Base-by-base conservation (phyloP, 352 stramenopile species). In the Pythium rishiriense region DNA sequence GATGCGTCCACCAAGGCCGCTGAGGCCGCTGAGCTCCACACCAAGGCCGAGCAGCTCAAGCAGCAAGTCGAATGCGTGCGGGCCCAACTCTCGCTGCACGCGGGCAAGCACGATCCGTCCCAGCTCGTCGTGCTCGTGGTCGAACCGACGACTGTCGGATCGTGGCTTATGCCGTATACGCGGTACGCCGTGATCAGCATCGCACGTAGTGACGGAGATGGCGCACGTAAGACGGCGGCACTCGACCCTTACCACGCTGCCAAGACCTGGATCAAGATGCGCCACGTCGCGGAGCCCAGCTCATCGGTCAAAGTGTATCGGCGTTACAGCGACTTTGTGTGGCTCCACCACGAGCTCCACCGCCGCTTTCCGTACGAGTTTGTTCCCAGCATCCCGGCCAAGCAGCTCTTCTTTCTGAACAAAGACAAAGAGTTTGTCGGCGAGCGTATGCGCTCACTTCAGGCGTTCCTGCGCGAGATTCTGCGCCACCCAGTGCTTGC, bases 281-380 rank as follows among this genome's bases (percentile, higher is more conserved):
- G 75, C n/a, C 81, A 92, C 70, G 78, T 90, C 45, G 76, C 79
- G 15, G 79, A 91, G 29, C 78, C 79, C 0, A 87, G 78, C 59
- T 85, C 83, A 2, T 93, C 79, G 2, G 85, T 94, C 39, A 90
- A 90, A 41, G 85, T 94, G 5, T 94, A 94, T 55, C 83, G 85
- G 21, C 83, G 85, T 6, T 94, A 93, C 75, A 93, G 83, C 58
- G 85, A 94, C 68, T 94, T 94, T 78, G 72, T 93, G 50, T 94
- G 85, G 85, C 73, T 94, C 37, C 82, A 92, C 57, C 69, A 75
- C 17, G 79, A 89, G 53, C 60, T 94, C 12, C 70, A 78, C 42
- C 77, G 75, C 42, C 68, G 80, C n/a, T 93, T 88, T 45, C 85
- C 85, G 21, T 89, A 87, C 49, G 76, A 90, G 25, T 68, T 94